A percentile compares a stretch with the other conserved stretches of the same genome.
Evolutionary conservation across 352 stramenopile genomes (phyloP).

Genomic region (Aphanomyces cochlioides): DNA sequence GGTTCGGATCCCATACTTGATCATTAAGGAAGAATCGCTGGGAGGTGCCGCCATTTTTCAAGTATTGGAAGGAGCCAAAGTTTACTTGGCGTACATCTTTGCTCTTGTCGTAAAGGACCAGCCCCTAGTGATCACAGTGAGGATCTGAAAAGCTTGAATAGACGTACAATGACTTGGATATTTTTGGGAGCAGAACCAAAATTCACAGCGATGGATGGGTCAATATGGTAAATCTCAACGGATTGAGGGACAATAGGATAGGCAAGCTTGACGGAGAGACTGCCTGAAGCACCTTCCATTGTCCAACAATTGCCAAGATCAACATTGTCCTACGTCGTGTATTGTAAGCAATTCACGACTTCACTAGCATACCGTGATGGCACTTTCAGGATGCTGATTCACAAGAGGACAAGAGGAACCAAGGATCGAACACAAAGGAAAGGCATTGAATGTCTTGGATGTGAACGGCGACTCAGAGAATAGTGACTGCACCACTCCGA

Average conservation of each 20-base stretch:
- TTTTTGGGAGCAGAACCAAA: slow-evolving; percentile 62
- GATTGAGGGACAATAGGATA: slow-evolving; percentile 58
- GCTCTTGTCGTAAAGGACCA: slow-evolving; percentile 34
- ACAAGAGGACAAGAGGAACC: slow-evolving; percentile 37
- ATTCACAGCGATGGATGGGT: slow-evolving; percentile 58
- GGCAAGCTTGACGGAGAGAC: slow-evolving; percentile 70
- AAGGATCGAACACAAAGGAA: slow-evolving; percentile 40
- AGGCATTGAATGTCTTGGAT: slow-evolving; percentile 48
- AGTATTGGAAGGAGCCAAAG: slow-evolving; percentile 76
- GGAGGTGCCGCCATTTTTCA: slow-evolving; percentile 43
- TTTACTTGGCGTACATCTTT: slow-evolving; percentile 46
- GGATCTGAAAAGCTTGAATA: not conserved
- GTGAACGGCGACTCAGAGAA: slow-evolving; percentile 43
- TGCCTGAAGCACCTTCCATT: slow-evolving; percentile 49
- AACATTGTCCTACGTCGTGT: slow-evolving; percentile 59
- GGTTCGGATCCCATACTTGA: slow-evolving; percentile 14
- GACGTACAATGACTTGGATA: slow-evolving; percentile 57
- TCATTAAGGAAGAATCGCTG: slow-evolving; percentile 66
- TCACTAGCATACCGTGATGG: slow-evolving; percentile 53
- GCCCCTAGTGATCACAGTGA: slow-evolving; percentile 31
- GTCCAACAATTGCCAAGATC: slow-evolving; percentile 83
- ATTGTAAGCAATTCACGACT: not conserved
- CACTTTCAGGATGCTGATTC: slow-evolving; percentile 53
- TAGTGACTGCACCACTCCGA: slow-evolving; percentile 37
- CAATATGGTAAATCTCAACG: slow-evolving; percentile 80